Evolutionary conservation across 257 asterid species (phyloP), one percentile per base, ranked within the genome.

Genomic region (Euphrasia confusa): DNA sequence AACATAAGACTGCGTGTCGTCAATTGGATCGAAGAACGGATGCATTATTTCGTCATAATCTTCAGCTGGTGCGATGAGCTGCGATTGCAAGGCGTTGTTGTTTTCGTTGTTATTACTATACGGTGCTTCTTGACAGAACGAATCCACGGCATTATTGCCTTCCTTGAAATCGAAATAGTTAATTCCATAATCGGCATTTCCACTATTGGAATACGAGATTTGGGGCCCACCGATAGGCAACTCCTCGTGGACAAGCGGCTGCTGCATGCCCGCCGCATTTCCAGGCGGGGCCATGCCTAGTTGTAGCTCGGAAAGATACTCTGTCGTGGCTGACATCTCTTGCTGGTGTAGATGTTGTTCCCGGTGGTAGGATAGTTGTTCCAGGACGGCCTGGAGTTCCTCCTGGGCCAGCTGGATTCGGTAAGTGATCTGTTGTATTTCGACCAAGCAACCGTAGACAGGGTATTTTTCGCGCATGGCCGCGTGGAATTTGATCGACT

Each of bases 401-500:
- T 90, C 95, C 52, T 83, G 80, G 0, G 77, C 82, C 32, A 76
- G 13, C 35, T 81, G 95, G 30, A 84, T 79, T 56, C 83, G 84
- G 53, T 50, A 68, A 8, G 33, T 14, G 10, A 84, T 79, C 11
- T 77, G 80, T 4, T 80, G 87, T 61, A 87, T 79, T 27, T 83
- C 88, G 11, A 71, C 80, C 0, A 77, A 26, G 45, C 97, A 90
- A 1, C 97, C 97, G 4, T 72, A 69, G 0, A 87, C 95, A 0
- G 97, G 97, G 54, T 75, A 69, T 54, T 80, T 87, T 0, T 83
- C 95, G 3, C 97, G 85, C 65, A 75, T 78, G 59, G 78, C 64
- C 4, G 97, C 84, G 35, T 90, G 92, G 58, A 73, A 83, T 44
- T 84, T 84, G 59, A 90, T 87, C 18, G 95, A 84, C 71, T 68